Evolutionary conservation across 148 eudicot species (phyloP).

Genomic region (Pharnaceum exiguum): DNA sequence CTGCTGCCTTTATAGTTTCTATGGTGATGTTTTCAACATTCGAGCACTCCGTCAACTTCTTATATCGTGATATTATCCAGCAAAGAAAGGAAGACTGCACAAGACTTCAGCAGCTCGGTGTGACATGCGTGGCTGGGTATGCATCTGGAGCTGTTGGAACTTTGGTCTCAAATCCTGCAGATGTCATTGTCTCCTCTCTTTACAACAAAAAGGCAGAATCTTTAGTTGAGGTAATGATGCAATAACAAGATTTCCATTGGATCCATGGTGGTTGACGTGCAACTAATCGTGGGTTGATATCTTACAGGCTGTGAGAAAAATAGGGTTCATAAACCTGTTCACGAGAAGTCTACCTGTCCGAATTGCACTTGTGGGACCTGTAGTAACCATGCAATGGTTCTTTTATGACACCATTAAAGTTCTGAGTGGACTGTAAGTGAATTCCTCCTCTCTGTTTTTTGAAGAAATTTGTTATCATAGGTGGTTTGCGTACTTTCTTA

Average conservation of each 20-base stretch:
- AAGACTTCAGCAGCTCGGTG: conserved; percentile 78
- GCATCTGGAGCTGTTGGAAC: conserved; percentile 89
- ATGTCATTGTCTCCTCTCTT: conserved; percentile 76
- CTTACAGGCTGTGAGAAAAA: conserved; percentile 71
- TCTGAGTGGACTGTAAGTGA: conserved; percentile 83
- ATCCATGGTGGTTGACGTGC: background rate
- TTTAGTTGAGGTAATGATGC: conserved; percentile 46
- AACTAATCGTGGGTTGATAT: background rate
- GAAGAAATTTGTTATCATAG: background rate
- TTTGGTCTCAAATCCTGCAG: conserved; percentile 85
- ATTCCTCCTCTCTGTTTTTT: conserved; percentile 2
- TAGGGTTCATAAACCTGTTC: conserved; percentile 71
- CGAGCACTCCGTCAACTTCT: conserved; percentile 76
- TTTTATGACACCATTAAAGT: conserved; percentile 80
- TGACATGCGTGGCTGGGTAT: conserved; percentile 85
- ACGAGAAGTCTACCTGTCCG: conserved; percentile 93
- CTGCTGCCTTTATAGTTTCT: conserved; percentile 53
- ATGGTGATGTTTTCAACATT: conserved; percentile 96
- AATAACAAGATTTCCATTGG: background rate
- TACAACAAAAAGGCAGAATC: conserved; percentile 71
- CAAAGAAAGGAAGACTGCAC: conserved; percentile 74
- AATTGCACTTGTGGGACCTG: conserved; percentile 83
- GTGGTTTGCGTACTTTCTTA: background rate
- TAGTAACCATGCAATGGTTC: conserved; percentile 89
- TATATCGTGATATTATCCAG: conserved; percentile 50